Base-by-base conservation (phyloP, 345 rosid species). In the Eucalyptus lansdowneana region DNA sequence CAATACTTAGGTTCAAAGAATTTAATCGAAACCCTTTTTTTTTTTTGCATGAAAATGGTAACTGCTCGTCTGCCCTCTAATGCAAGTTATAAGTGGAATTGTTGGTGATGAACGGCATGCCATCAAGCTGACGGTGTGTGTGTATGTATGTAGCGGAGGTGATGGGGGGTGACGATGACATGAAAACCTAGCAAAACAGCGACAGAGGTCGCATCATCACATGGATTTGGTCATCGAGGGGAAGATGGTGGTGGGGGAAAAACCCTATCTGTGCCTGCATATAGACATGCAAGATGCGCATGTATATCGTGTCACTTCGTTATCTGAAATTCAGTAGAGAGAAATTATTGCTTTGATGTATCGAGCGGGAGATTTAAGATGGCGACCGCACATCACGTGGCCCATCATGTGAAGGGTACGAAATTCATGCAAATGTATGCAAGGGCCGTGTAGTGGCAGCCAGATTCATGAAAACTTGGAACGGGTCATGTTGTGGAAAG, bases 401-500 rank as follows among this genome's bases (percentile, higher is more conserved):
- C 88, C 90, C 94, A 88, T 92, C 94, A 89, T 88, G 93, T 91
- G 92, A 89, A 86, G 87, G 85, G 85, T 76, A 76, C 85, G 85
- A 76, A 76, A 76, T 37, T 40, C 85, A 76, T 76, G 29, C 27
- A 76, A 76, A 45, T 6, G 27, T 40, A 76, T 40, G 24, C 47
- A 76, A 37, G 85, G 85, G 85, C 13, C 47, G 85, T 3, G 29
- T 40, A 76, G 42, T 40, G 85, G 85, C 85, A 76, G 85, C 47
- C 47, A 76, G 85, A 40, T 40, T 76, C 85, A 76, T 76, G 47
- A 21, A 76, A 76, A 76, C 85, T 37, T 40, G 47, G 67, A 87
- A 90, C 91, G 92, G 88, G 91, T 92, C 93, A 93, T 91, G 95
- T 91, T 90, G 88, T 93, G 93, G 4, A 91, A 92, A 54, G 90